These are phyloP conservation scores for Cryptosporidium baileyi DNA, from an alignment of 169 alveolate species.

Conservation along the genomic window DNA sequence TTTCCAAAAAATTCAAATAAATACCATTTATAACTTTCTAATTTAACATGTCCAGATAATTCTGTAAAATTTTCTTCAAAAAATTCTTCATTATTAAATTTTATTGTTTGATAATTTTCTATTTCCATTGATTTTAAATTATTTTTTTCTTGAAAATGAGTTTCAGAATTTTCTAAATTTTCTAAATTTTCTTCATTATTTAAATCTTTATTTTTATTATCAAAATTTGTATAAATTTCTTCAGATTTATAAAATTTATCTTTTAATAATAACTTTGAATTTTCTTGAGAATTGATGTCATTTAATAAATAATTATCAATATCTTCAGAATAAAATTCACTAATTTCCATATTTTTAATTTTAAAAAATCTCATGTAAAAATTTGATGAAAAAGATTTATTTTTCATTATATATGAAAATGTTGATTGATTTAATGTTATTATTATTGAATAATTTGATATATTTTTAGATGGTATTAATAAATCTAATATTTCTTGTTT, in stretches of 20 bases:
- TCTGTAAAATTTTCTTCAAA: conserved; percentile 38
- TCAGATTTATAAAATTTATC: not conserved
- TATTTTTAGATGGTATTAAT: conserved; percentile 10
- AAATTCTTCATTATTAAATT: not conserved
- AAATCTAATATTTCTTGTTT: not conserved
- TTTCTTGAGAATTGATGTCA: too few relatives aligned
- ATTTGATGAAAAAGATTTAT: not conserved
- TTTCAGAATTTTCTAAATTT: not conserved
- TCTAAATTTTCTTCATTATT: not conserved
- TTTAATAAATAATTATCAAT: not conserved
- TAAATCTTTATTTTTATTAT: not conserved
- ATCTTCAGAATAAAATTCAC: too few relatives aligned
- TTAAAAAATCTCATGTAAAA: conserved; percentile 11
- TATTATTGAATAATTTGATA: not conserved
- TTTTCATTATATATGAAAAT: conserved; percentile 13
- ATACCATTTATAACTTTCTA: conserved; percentile 51
- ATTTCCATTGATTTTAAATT: conserved; percentile 20
- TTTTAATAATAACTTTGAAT: not conserved
- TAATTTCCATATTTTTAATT: not conserved
- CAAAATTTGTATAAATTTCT: not conserved
- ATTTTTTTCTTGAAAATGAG: conserved; percentile 17
- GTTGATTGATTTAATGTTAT: conserved; percentile 37
- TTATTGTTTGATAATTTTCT: conserved; percentile 9
- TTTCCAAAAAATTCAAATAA: conserved; percentile 24
- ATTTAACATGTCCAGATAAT: conserved; percentile 57